Evolutionary conservation across 2,329 filamentous ascomycete species (phyloP).

Genomic region (Didymella pomorum): DNA sequence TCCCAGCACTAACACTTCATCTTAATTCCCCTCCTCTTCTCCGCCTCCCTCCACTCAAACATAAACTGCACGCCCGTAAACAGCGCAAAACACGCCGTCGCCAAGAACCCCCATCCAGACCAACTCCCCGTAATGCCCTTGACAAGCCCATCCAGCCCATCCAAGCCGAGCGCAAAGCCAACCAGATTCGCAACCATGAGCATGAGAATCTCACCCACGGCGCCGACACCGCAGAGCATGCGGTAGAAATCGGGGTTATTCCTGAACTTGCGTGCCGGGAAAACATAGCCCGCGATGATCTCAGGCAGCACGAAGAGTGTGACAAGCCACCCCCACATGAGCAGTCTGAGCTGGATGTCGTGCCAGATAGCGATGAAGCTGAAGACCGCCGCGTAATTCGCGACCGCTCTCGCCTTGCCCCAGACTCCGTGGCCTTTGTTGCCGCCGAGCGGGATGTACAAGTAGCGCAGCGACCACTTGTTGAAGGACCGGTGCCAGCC

Average conservation of each 20-base stretch:
- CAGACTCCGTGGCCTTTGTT: constrained; percentile 49
- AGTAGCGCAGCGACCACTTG: constrained; percentile 91
- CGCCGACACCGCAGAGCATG: constrained; percentile 80
- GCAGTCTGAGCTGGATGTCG: constrained; percentile 87
- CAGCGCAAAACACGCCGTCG: constrained; percentile 73
- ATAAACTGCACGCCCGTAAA: constrained; percentile 92
- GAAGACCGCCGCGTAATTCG: constrained; percentile 86
- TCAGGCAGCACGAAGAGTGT: constrained; percentile 94
- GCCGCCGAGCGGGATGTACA: constrained; percentile 91
- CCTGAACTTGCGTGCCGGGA: constrained; percentile 78
- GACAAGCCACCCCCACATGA: constrained; percentile 97
- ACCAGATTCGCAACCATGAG: constrained; percentile 97
- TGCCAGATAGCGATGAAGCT: constrained; percentile 99
- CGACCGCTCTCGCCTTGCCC: constrained; percentile 65
- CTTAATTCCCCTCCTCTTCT: constrained; percentile 80
- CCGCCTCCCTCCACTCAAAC: constrained; percentile 91
- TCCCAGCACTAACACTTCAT: constrained; percentile 72
- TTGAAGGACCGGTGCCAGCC: constrained; percentile 96
- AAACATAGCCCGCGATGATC: constrained; percentile 73
- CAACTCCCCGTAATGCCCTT: constrained; percentile 78
- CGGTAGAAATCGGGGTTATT: constrained; percentile 75
- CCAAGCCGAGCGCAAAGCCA: constrained; percentile 90
- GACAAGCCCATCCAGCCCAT: constrained; percentile 81
- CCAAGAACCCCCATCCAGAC: constrained; percentile 77
- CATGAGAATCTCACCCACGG: constrained; percentile 85